phyloP scores from a whole-genome alignment of 192 early-diverging fungal species.

The Rhizoclosmatium globosum region DNA sequence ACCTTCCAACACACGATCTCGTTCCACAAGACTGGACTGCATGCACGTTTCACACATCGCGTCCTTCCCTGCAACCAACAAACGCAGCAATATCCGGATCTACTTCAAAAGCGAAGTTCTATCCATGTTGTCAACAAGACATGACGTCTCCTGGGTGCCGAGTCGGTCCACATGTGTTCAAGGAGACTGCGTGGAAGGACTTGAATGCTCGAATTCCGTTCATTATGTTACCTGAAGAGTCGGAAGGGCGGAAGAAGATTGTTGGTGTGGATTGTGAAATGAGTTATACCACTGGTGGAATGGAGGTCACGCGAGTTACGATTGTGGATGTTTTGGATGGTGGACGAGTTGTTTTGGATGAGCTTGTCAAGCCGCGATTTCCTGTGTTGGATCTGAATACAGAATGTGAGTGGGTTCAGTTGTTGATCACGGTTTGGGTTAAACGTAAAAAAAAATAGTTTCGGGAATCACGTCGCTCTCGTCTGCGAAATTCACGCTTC shows the following conservation, averaged over 20 bases:
- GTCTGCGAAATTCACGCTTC: conserved; percentile 58
- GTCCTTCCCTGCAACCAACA: not conserved
- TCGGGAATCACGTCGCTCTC: conserved; percentile 62
- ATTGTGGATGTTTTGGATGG: conserved; percentile 58
- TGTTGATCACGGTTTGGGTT: not conserved
- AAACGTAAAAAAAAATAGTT: not conserved
- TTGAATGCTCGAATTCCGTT: conserved; percentile 50
- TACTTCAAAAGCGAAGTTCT: conserved; percentile 23
- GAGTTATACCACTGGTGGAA: conserved; percentile 74
- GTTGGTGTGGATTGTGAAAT: conserved; percentile 80
- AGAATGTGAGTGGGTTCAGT: conserved; percentile 29
- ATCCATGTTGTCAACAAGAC: conserved; percentile 56
- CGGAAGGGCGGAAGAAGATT: conserved; percentile 26
- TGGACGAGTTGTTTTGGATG: conserved; percentile 64
- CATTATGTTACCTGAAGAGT: conserved; percentile 43
- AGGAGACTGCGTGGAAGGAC: conserved; percentile 52
- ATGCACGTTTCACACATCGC: conserved; percentile 13
- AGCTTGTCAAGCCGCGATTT: conserved; percentile 61
- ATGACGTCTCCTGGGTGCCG: conserved; percentile 57
- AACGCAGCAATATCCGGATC: not conserved
- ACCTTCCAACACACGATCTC: conserved; percentile 21
- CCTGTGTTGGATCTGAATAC: conserved; percentile 72
- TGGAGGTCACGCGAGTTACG: conserved; percentile 72
- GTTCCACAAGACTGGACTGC: not conserved
- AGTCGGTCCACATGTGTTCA: conserved; percentile 73